phyloP scores from a whole-genome alignment of 768 basidiomycete genomes.

The Collybia sordida region DNA sequence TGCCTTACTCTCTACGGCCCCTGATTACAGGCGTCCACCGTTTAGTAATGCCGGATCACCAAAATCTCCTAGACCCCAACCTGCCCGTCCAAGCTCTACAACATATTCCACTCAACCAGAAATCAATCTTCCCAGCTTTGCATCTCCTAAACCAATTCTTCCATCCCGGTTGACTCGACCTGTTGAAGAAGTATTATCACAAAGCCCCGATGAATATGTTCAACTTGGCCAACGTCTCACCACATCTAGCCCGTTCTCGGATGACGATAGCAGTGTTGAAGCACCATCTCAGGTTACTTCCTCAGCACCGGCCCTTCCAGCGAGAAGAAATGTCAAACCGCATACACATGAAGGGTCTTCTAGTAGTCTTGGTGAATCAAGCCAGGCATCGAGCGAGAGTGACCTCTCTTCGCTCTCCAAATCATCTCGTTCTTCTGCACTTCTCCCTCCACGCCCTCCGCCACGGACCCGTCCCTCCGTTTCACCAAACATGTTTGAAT shows the following conservation, averaged over 20 bases:
- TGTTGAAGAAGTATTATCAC: slow-evolving; percentile 10
- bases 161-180: slow-evolving; percentile 22
- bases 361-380: slow-evolving; percentile 28
- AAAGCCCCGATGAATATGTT: slow-evolving; percentile 13
- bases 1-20: no score
- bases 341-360: slow-evolving; percentile 12
- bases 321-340: slow-evolving; percentile 7
- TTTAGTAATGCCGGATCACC: not conserved
- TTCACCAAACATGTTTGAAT: slow-evolving; percentile 11
- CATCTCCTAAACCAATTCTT: slow-evolving; percentile 20
- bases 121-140: slow-evolving; percentile 8
- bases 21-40: not conserved
- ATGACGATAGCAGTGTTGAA: slow-evolving; percentile 12
- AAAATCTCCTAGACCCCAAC: slow-evolving; percentile 10
- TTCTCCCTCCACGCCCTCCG: slow-evolving; percentile 32
- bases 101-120: slow-evolving; percentile 12
- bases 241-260: slow-evolving; percentile 22
- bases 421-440: slow-evolving; percentile 10
- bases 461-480: slow-evolving; percentile 28
- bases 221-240: slow-evolving; percentile 14
- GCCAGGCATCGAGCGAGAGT: slow-evolving; percentile 38
- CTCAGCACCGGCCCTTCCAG: slow-evolving; percentile 16
- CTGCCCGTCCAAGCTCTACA: slow-evolving; percentile 5
- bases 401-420: slow-evolving; percentile 17
- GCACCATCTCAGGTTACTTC: slow-evolving; percentile 4